Base-by-base conservation (phyloP, 2,329 filamentous ascomycete genomes). In the Botryotinia globosa region DNA sequence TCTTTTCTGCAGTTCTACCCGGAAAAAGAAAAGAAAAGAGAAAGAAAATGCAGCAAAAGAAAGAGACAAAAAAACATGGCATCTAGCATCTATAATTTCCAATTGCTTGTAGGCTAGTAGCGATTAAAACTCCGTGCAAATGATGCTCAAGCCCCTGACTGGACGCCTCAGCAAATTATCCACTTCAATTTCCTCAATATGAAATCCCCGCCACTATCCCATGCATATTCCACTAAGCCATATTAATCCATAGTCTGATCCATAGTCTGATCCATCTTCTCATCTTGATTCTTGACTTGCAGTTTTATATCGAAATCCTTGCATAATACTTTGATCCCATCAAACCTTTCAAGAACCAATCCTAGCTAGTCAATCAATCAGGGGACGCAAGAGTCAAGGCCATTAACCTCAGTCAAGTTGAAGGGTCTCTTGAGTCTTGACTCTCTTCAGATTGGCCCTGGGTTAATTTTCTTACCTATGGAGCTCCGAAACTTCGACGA, bases 151-250 rank as follows among this genome's bases (percentile, higher is more conserved):
- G 54, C 65, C 65, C 65, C 65, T 67, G 48, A 67, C 64, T 42
- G 18, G 44, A 67, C 20, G 48, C 64, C 34, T 67, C 34, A 45
- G 29, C 42, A 65, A 34, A 9, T 5, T 61, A 56, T 69, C 67
- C 69, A 71, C 69, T 59, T 64, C 69, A 45, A 71, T 71, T 71
- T 71, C 56, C 56, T 45, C 29, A 45, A 58, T 42, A 22, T 58
- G 29, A 37, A 18, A 63, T 51, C 58, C 58, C 42, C 68, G 68
- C 68, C 56, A 70, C 64, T 39, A 66, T 66, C 48, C 48, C 65
- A 67, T 67, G 65, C 65, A 67, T 56, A 56, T 29, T 39, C 18
- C 56, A 9, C 65, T 67, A 56, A 67, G 8, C 65, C 34, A 32
- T 25, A 42, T 42, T 32, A 20, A 67, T 67, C 48, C 34, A 25